Percentiles rank a stretch among this genome's conserved stretches.
phyloP scores from a whole-genome alignment of 148 eudicot species.

The Mesembryanthemum crystallinum region DNA sequence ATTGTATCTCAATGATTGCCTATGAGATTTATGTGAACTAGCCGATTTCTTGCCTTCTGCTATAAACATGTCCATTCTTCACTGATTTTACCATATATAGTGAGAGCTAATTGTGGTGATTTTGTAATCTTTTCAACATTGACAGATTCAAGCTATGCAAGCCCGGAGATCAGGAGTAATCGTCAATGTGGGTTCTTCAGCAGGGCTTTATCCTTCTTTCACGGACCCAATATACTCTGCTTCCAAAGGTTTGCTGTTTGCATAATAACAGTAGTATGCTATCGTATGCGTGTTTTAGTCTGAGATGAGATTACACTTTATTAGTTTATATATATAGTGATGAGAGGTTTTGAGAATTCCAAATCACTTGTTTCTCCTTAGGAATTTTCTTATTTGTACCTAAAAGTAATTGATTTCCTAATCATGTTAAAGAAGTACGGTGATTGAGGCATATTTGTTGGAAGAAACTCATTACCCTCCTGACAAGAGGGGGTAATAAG shows the following conservation, averaged over 20 bases:
- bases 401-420: neutral
- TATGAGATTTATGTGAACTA: neutral
- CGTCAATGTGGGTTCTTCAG: slow-evolving; percentile 75
- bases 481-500: neutral
- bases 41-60: neutral
- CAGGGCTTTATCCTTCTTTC: slow-evolving; percentile 77
- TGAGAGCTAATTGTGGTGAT: neutral
- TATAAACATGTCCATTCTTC: neutral
- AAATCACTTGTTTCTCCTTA: no score
- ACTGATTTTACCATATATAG: neutral
- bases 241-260: slow-evolving; percentile 74
- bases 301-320: no score
- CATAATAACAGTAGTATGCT: neutral
- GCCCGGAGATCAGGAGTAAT: slow-evolving; percentile 70
- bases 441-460: neutral
- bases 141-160: slow-evolving; percentile 76
- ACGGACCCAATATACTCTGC: slow-evolving; percentile 71
- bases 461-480: neutral
- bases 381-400: no score
- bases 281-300: neutral
- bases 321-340: no score
- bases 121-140: slow-evolving; percentile 7
- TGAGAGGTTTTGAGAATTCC: neutral
- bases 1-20: neutral
- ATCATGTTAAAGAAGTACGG: neutral